Percentiles rank a stretch among this genome's conserved stretches.
Evolutionary conservation across 129 eudicot species (phyloP).

Genomic region (Centella asiatica): DNA sequence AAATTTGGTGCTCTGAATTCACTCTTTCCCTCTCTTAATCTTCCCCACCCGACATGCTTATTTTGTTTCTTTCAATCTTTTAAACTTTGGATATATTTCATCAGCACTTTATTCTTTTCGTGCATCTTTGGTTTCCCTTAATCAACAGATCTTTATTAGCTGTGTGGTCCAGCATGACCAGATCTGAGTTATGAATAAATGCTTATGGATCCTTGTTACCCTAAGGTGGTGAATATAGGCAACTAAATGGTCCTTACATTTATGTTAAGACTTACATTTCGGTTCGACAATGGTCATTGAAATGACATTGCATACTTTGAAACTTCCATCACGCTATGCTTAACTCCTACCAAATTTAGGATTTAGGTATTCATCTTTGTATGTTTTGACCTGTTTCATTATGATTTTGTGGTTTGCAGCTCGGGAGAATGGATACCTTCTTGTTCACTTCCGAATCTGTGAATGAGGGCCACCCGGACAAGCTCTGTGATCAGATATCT

Average conservation of each 20-base stretch:
- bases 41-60: too few species aligned
- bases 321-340: too few species aligned
- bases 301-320: too few species aligned
- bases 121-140: neutral
- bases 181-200: neutral
- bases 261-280: neutral
- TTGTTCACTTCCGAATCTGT: constrained; percentile 61
- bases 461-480: constrained; percentile 68
- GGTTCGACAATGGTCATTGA: neutral
- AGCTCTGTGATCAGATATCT: constrained; percentile 62
- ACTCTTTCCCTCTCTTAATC: too few species aligned
- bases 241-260: neutral
- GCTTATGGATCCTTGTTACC: neutral
- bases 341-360: neutral
- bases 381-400: neutral
- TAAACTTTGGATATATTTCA: neutral
- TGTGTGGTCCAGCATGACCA: neutral
- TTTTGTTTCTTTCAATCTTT: neutral
- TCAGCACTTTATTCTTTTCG: neutral
- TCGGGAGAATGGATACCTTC: constrained; percentile 41
- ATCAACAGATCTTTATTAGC: neutral
- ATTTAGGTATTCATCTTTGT: too few species aligned
- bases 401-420: too few species aligned
- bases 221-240: too few species aligned
- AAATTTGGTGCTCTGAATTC: too few species aligned